Evolutionary conservation across 1,139 yeast species (phyloP).

Genomic region (Zygosaccharomyces sapae): DNA sequence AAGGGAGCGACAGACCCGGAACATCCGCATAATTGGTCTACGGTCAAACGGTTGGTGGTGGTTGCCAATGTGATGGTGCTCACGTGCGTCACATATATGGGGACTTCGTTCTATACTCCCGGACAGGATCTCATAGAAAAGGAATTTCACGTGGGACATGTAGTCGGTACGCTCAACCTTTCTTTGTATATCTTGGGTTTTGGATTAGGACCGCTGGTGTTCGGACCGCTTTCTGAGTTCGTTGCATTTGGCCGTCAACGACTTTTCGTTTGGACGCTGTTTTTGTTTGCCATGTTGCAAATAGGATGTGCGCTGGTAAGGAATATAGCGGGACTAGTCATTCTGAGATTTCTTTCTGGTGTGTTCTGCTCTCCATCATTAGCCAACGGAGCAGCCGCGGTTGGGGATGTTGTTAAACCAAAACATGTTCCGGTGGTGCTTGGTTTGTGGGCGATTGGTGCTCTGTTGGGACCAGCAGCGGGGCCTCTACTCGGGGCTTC

Average conservation of each 20-base stretch:
- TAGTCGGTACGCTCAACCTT: slow-evolving; percentile 16
- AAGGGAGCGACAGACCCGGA: slow-evolving; percentile 46
- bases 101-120: slow-evolving; percentile 59
- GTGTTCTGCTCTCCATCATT: neutral
- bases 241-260: neutral
- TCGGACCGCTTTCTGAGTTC: neutral
- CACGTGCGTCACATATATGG: slow-evolving; percentile 42
- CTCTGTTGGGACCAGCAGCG: slow-evolving; percentile 56
- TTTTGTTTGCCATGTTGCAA: neutral
- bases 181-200: neutral
- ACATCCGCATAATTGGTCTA: slow-evolving; percentile 40
- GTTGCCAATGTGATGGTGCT: slow-evolving; percentile 45
- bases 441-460: slow-evolving; percentile 50
- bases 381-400: neutral
- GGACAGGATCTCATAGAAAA: slow-evolving; percentile 35
- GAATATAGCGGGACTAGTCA: neutral
- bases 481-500: slow-evolving; percentile 61
- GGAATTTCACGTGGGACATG: slow-evolving; percentile 24
- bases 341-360: neutral
- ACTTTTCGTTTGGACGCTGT: neutral
- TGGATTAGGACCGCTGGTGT: neutral
- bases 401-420: slow-evolving; percentile 8
- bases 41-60: slow-evolving; percentile 40
- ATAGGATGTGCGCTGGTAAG: neutral
- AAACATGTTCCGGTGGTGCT: slow-evolving; percentile 41